These are phyloP conservation scores for Verticillium isaacii DNA, from an alignment of 2,329 filamentous ascomycete species.

Conservation along the genomic window DNA sequence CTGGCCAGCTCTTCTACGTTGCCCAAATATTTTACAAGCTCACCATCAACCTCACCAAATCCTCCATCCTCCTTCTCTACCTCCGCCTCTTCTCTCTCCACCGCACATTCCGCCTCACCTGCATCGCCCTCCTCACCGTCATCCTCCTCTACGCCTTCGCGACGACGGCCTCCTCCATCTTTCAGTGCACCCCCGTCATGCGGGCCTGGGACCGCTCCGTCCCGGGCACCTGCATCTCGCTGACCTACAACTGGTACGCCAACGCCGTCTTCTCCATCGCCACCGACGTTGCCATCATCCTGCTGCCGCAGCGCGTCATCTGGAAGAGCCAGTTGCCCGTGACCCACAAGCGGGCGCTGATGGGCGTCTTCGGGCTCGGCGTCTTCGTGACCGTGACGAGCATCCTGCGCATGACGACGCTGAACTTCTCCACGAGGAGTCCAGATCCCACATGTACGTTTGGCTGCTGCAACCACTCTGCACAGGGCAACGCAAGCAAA, in stretches of 20 bases:
- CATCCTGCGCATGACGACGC: constrained; percentile 33
- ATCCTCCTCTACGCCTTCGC: constrained; percentile 40
- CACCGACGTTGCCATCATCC: constrained; percentile 40
- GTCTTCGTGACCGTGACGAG: constrained; percentile 35
- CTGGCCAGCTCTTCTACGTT: constrained; percentile 40
- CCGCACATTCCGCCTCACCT: constrained; percentile 37
- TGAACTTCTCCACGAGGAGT: constrained; percentile 31
- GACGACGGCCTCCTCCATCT: constrained; percentile 39
- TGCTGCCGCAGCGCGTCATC: constrained; percentile 41
- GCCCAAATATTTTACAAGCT: constrained; percentile 51
- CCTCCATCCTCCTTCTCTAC: constrained; percentile 48
- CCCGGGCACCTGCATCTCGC: constrained; percentile 37
- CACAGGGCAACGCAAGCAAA: background rate
- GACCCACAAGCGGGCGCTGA: constrained; percentile 34
- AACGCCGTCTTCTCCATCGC: constrained; percentile 43
- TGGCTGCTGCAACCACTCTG: background rate
- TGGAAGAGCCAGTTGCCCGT: constrained; percentile 37
- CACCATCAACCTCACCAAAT: constrained; percentile 47
- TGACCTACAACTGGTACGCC: constrained; percentile 42
- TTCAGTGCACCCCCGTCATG: constrained; percentile 43
- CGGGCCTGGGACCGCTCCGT: constrained; percentile 39
- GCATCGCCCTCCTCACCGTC: constrained; percentile 33
- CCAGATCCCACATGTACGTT: constrained; percentile 29
- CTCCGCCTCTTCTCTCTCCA: constrained; percentile 43
- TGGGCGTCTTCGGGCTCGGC: constrained; percentile 36